Percentiles rank a stretch among this genome's conserved stretches.
Conservation (phyloP, 768 basidiomycete species). For the Suillus variegatus region DNA sequence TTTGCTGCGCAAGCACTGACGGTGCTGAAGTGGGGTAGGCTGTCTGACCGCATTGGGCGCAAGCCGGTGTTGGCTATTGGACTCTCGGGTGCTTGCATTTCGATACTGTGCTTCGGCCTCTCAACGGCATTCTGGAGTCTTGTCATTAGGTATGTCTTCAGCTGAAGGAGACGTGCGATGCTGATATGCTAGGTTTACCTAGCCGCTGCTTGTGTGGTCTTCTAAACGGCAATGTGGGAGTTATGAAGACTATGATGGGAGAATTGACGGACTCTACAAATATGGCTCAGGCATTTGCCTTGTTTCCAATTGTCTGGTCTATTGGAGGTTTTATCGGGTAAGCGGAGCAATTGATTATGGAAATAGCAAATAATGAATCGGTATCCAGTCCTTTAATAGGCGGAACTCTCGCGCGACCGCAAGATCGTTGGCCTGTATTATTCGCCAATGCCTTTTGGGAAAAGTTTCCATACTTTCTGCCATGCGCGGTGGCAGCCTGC, state of each 20-base stretch:
- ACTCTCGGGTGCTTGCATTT: constrained; percentile 49
- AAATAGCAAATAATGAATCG: neutral
- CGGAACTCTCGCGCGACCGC: constrained; percentile 54
- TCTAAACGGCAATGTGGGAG: constrained; percentile 44
- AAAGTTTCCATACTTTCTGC: constrained; percentile 39
- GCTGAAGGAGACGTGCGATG: neutral
- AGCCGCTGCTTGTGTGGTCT: constrained; percentile 38
- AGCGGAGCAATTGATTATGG: neutral
- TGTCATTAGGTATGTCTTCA: constrained; percentile 49
- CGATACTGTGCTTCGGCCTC: constrained; percentile 62
- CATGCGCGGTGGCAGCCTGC: constrained; percentile 28
- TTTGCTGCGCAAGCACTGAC: constrained; percentile 59
- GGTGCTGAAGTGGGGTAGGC: constrained; percentile 62
- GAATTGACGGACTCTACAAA: constrained; percentile 51
- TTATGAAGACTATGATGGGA: constrained; percentile 72
- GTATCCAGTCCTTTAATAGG: constrained; percentile 63
- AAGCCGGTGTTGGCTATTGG: constrained; percentile 62
- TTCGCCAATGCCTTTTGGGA: constrained; percentile 44
- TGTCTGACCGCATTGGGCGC: constrained; percentile 60
- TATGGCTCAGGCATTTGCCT: constrained; percentile 36
- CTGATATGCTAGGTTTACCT: neutral
- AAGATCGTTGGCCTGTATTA: constrained; percentile 51
- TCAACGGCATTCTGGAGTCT: constrained; percentile 55
- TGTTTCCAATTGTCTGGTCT: constrained; percentile 29
- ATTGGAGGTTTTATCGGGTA: constrained; percentile 39